Conservation (phyloP, 495 filamentous ascomycete species). For the Penicillium atrosanguineum region DNA sequence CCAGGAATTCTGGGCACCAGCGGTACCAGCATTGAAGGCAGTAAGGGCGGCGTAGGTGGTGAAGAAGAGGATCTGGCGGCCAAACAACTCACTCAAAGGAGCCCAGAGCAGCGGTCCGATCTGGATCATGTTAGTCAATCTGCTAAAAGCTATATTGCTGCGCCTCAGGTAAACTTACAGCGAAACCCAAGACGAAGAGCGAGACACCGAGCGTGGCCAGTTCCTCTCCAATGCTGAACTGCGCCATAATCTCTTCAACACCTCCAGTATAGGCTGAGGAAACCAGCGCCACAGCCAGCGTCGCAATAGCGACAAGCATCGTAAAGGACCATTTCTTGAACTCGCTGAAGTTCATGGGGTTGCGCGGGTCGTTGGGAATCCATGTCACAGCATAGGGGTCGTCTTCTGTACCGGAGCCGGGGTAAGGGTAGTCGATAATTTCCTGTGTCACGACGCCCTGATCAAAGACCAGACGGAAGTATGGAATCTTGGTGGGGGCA, state of each 20-base stretch:
- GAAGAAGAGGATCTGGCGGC: conserved; percentile 68
- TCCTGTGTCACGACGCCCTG: conserved; percentile 55
- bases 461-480: conserved; percentile 46
- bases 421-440: conserved; percentile 59
- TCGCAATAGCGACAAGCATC: conserved; percentile 60
- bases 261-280: conserved; percentile 77
- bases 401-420: conserved; percentile 67
- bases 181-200: conserved; percentile 73
- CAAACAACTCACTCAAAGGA: conserved; percentile 68
- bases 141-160: conserved; percentile 1
- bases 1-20: conserved; percentile 59
- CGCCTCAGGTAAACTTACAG: conserved; percentile 39
- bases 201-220: conserved; percentile 67
- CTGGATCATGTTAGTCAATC: neutral
- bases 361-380: conserved; percentile 67
- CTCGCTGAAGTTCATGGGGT: conserved; percentile 64
- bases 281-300: conserved; percentile 71
- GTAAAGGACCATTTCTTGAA: conserved; percentile 72
- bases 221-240: conserved; percentile 59
- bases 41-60: conserved; percentile 61
- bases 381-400: conserved; percentile 75
- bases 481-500: conserved; percentile 37
- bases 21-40: conserved; percentile 66
- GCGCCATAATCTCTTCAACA: conserved; percentile 54
- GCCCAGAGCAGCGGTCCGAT: conserved; percentile 61